Conservation (phyloP, 345 rosid genomes). For the Melaleuca alternifolia region DNA sequence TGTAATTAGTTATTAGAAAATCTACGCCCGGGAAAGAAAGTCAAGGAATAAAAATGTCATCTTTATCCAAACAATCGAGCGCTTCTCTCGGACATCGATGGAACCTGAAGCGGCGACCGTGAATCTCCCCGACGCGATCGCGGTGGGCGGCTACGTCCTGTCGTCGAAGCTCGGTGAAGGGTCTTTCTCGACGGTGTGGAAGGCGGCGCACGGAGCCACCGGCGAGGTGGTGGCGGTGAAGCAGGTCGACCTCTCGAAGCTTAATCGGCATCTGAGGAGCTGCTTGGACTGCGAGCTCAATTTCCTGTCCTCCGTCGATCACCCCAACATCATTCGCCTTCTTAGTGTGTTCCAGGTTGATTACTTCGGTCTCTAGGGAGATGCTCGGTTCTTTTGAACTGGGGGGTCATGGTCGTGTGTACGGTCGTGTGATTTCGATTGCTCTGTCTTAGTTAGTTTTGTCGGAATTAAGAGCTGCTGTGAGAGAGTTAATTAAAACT, state of each 20-base stretch:
- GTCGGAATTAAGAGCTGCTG: not conserved
- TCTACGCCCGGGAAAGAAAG: too few relatives aligned
- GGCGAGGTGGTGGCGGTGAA: constrained; percentile 49
- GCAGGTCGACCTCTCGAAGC: constrained; percentile 42
- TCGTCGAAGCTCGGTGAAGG: constrained; percentile 47
- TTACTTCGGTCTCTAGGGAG: not conserved
- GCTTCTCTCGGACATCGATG: not conserved
- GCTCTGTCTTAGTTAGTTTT: not conserved
- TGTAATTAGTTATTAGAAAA: too few relatives aligned
- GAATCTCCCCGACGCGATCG: not conserved
- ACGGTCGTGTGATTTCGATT: not conserved
- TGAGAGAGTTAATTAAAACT: not conserved
- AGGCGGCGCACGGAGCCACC: constrained; percentile 25
- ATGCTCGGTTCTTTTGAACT: not conserved
- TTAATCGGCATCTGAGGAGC: constrained; percentile 31
- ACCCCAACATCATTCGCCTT: constrained; percentile 59
- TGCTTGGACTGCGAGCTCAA: constrained; percentile 42
- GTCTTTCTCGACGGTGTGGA: constrained; percentile 38
- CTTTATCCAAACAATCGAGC: not conserved
- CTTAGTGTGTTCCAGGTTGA: constrained; percentile 27
- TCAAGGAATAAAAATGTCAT: not conserved
- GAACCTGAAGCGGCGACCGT: not conserved
- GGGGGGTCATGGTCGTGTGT: not conserved
- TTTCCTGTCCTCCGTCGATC: constrained; percentile 47
- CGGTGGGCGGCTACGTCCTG: constrained; percentile 19